Conservation (phyloP, 2,329 filamentous ascomycete genomes). For the Neophaeococcomyces aloes region DNA sequence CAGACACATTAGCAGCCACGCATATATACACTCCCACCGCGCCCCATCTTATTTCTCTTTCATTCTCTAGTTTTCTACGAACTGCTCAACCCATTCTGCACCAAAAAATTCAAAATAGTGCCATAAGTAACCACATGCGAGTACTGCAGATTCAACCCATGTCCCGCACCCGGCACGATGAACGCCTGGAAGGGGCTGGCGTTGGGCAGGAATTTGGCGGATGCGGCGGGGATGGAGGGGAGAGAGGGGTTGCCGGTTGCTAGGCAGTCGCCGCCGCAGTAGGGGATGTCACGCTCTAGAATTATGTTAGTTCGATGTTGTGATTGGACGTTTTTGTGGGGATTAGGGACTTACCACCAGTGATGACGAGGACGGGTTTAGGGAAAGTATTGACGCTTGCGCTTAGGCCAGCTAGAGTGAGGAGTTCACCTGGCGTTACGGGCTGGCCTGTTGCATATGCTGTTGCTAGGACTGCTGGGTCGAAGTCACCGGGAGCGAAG, state of each 20-base stretch:
- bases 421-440: conserved; percentile 47
- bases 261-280: conserved; percentile 53
- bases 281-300: conserved; percentile 37
- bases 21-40: too few relatives aligned
- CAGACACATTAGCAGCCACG: too few relatives aligned
- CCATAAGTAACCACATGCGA: conserved; percentile 32
- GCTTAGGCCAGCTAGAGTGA: conserved; percentile 22
- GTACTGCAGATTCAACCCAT: conserved; percentile 42
- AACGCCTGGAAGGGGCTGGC: conserved; percentile 42
- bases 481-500: conserved; percentile 45
- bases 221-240: conserved; percentile 37
- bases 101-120: too few relatives aligned
- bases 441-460: conserved; percentile 44
- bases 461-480: conserved; percentile 41
- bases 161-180: conserved; percentile 44
- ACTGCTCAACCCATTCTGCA: too few relatives aligned
- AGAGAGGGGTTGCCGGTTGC: conserved; percentile 31
- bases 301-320: too few relatives aligned
- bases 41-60: too few relatives aligned
- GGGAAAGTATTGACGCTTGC: conserved; percentile 10
- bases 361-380: conserved; percentile 23
- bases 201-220: conserved; percentile 34
- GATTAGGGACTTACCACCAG: conserved; percentile 17
- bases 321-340: too few relatives aligned
- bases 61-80: too few relatives aligned